phyloP scores from a whole-genome alignment of 2,329 filamentous ascomycete genomes.

The Stemphylium vesicarium region DNA sequence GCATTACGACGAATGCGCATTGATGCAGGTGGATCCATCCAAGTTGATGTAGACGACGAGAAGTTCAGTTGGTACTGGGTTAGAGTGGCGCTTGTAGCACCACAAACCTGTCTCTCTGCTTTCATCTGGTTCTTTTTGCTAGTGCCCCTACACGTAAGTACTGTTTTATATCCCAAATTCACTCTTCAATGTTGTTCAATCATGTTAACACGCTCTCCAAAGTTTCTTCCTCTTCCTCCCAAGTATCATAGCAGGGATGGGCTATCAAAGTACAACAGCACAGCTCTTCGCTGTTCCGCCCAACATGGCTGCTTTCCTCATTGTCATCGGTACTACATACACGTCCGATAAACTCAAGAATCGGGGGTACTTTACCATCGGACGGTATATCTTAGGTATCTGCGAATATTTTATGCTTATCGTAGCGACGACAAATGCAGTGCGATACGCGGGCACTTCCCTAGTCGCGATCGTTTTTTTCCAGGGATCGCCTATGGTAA shows the following conservation, averaged over 20 bases:
- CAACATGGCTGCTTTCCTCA: conserved; percentile 53
- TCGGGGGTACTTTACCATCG: conserved; percentile 56
- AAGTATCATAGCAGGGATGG: conserved; percentile 47
- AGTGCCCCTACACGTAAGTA: conserved; percentile 53
- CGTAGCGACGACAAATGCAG: conserved; percentile 45
- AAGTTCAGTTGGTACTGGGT: conserved; percentile 53
- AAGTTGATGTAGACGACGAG: conserved; percentile 45
- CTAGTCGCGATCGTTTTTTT: conserved; percentile 54
- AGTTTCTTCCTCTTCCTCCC: conserved; percentile 50
- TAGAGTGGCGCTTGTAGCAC: conserved; percentile 36
- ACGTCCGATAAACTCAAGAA: conserved; percentile 52
- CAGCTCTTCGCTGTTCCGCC: conserved; percentile 49
- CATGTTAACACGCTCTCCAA: neutral
- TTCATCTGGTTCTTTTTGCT: conserved; percentile 48
- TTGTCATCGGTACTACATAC: conserved; percentile 49
- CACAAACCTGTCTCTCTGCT: conserved; percentile 50
- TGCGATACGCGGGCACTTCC: conserved; percentile 50
- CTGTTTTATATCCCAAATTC: neutral
- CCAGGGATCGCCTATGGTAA: conserved; percentile 42
- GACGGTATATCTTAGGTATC: conserved; percentile 56
- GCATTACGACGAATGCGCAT: conserved; percentile 37
- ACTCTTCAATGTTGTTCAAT: conserved; percentile 1
- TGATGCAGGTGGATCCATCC: conserved; percentile 34
- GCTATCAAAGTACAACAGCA: conserved; percentile 48
- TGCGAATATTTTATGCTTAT: conserved; percentile 62